Base-by-base conservation (phyloP, 2,329 filamentous ascomycete species). In the Harringtonia aguacate region DNA sequence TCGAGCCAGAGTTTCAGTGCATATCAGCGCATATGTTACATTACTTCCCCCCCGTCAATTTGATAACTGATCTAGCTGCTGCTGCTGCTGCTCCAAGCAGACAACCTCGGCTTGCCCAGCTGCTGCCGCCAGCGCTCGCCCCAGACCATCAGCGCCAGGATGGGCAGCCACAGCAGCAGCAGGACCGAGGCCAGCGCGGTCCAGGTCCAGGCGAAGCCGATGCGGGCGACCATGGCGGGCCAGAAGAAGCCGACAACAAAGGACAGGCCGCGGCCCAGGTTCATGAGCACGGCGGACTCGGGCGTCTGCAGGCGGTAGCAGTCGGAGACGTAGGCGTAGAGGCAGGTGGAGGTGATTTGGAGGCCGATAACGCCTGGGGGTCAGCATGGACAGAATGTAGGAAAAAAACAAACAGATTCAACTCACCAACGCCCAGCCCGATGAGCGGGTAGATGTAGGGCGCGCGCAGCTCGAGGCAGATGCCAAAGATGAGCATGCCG, bases 251-350 rank as follows among this genome's bases (percentile, higher is more conserved):
- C 46, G 27, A 50, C 36, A 17, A 48, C 43, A 27, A 50, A 50
- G 8, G 39, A 44, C 9, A 50, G 36, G 24, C 46, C 46, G 24
- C 48, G 45, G 30, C 38, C 27, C 20, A 50, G 44, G 39, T 50
- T 50, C 40, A 50, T 40, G 15, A 50, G 41, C 24, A 47, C 44
- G 31, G 43, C 48, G n/a, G 46, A 47, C 43, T 50, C 48, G 41
- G 48, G 48, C 28, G 48, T 46, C 48, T 50, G 48, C 18, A 46
- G 46, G 15, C 46, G 46, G 43, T 50, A 50, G 46, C 48, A 50
- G 41, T 50, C 40, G 31, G 41, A 44, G 21, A 44, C 22, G 33
- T 50, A 49, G 13, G 48, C 48, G 22, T 50, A 50, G 17, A 48
- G 41, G 31, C 46, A 48, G 14, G 48, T 50, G 2, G 48, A 48